These are phyloP conservation scores for Talaromyces sp. DNA, from an alignment of 2,329 filamentous ascomycete species.

Conservation along the genomic window DNA sequence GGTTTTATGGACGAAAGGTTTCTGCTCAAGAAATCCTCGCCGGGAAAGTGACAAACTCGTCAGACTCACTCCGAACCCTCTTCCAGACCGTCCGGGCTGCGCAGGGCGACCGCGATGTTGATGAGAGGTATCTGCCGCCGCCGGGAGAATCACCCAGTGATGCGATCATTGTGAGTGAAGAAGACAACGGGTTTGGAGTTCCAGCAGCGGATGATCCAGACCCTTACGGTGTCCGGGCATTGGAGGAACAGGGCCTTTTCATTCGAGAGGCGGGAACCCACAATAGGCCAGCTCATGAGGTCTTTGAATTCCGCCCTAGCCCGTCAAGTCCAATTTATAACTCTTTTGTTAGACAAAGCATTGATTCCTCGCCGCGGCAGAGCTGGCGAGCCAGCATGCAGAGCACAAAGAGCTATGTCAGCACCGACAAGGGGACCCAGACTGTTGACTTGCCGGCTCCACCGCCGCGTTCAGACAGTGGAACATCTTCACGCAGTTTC, in stretches of 20 bases:
- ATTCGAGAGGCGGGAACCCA: slow-evolving; percentile 84
- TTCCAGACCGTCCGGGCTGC: slow-evolving; percentile 83
- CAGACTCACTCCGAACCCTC: slow-evolving; percentile 53
- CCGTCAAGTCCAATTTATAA: slow-evolving; percentile 64
- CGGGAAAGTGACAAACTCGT: slow-evolving; percentile 54
- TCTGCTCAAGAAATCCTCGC: slow-evolving; percentile 57
- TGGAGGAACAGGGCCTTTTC: slow-evolving; percentile 78
- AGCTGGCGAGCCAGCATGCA: slow-evolving; percentile 68
- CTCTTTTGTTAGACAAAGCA: slow-evolving; percentile 59
- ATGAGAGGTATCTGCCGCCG: slow-evolving; percentile 60
- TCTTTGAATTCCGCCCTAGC: slow-evolving; percentile 75
- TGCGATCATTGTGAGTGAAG: slow-evolving; percentile 45
- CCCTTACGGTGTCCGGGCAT: slow-evolving; percentile 80
- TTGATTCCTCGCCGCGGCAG: slow-evolving; percentile 54
- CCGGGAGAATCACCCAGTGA: slow-evolving; percentile 69
- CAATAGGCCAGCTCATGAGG: slow-evolving; percentile 65
- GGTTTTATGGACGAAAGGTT: slow-evolving; percentile 69
- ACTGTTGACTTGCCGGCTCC: slow-evolving; percentile 51
- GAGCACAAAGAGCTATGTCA: slow-evolving; percentile 47
- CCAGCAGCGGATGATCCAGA: slow-evolving; percentile 78
- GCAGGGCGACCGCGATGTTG: slow-evolving; percentile 73
- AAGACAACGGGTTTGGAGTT: slow-evolving; percentile 62
- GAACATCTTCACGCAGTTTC: slow-evolving; percentile 26
- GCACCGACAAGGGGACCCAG: slow-evolving; percentile 59
- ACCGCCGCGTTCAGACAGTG: slow-evolving; percentile 27